These are phyloP conservation scores for Skeletonema menzelii DNA, from an alignment of 108 stramenopile species.

Conservation along the genomic window DNA sequence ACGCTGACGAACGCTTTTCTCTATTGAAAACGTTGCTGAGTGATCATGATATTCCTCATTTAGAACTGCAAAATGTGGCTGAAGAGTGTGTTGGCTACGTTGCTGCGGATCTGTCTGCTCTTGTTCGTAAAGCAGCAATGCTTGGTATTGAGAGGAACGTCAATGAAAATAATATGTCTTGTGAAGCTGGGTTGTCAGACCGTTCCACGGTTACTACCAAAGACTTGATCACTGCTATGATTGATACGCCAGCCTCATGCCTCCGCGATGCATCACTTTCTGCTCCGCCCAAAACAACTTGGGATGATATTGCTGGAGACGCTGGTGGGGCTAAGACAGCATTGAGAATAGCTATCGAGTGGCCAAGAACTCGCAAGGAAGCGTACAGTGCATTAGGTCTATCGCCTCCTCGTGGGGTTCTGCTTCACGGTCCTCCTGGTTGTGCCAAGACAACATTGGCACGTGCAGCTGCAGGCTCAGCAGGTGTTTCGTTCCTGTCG, in stretches of 20 bases:
- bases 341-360: slow-evolving; percentile 82
- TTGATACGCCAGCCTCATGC: slow-evolving; percentile 54
- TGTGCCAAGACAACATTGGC: slow-evolving; percentile 97
- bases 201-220: slow-evolving; percentile 4
- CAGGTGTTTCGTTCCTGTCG: slow-evolving; percentile 92
- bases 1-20: slow-evolving; percentile 48
- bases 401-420: slow-evolving; percentile 71
- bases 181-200: background rate
- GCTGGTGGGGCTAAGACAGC: slow-evolving; percentile 81
- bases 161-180: background rate
- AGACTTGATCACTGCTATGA: slow-evolving; percentile 35
- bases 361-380: slow-evolving; percentile 63
- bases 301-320: slow-evolving; percentile 86
- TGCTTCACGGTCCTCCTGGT: slow-evolving; percentile 98
- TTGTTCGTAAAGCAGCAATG: slow-evolving; percentile 61
- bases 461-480: slow-evolving; percentile 92
- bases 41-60: slow-evolving; percentile 7
- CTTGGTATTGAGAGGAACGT: slow-evolving; percentile 29
- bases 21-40: slow-evolving; percentile 51
- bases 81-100: slow-evolving; percentile 85
- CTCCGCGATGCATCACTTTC: slow-evolving; percentile 72
- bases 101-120: slow-evolving; percentile 73
- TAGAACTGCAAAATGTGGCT: slow-evolving; percentile 51
- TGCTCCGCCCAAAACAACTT: slow-evolving; percentile 69
- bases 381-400: slow-evolving; percentile 66